Evolutionary conservation across 2,329 filamentous ascomycete species (phyloP).

Genomic region (Hymenoscyphus repandus): DNA sequence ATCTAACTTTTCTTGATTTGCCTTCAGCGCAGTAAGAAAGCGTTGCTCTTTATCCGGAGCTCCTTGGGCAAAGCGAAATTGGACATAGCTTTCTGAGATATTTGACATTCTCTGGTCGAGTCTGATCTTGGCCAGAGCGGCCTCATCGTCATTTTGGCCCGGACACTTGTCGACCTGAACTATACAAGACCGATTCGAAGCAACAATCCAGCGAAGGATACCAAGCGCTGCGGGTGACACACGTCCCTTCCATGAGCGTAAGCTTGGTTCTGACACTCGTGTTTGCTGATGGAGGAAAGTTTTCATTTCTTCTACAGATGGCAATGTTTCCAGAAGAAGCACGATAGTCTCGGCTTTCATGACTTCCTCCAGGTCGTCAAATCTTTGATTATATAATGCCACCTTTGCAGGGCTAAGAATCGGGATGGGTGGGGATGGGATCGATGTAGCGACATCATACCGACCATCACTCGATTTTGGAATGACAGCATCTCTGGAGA

Average conservation of each 20-base stretch:
- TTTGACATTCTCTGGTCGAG: conserved; percentile 46
- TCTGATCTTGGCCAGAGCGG: conserved; percentile 18
- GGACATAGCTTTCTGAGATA: conserved; percentile 58
- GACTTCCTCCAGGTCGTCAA: conserved; percentile 45
- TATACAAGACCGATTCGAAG: conserved; percentile 84
- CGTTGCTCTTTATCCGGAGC: conserved; percentile 79
- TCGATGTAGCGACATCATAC: conserved; percentile 18
- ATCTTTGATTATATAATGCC: conserved; percentile 46
- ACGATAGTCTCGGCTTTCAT: conserved; percentile 47
- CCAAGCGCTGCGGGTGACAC: conserved; percentile 62
- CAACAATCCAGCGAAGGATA: conserved; percentile 80
- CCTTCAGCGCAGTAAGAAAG: conserved; percentile 60
- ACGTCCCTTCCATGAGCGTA: conserved; percentile 48
- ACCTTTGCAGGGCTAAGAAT: conserved; percentile 13
- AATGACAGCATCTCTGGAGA: conserved; percentile 18
- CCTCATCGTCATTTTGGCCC: conserved; percentile 22
- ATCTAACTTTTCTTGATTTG: conserved; percentile 31
- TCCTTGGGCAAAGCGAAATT: conserved; percentile 85
- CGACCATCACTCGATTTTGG: background rate
- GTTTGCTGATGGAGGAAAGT: conserved; percentile 37
- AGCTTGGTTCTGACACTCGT: conserved; percentile 23
- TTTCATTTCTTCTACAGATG: conserved; percentile 55
- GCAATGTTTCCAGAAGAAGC: conserved; percentile 52
- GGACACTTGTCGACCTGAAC: conserved; percentile 58
- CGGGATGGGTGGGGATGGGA: conserved; percentile 24